Percentiles rank a stretch among this genome's conserved stretches.
These are phyloP conservation scores for Dothideomycetes sp. DNA, from an alignment of 2,329 filamentous ascomycete genomes.

Conservation along the genomic window DNA sequence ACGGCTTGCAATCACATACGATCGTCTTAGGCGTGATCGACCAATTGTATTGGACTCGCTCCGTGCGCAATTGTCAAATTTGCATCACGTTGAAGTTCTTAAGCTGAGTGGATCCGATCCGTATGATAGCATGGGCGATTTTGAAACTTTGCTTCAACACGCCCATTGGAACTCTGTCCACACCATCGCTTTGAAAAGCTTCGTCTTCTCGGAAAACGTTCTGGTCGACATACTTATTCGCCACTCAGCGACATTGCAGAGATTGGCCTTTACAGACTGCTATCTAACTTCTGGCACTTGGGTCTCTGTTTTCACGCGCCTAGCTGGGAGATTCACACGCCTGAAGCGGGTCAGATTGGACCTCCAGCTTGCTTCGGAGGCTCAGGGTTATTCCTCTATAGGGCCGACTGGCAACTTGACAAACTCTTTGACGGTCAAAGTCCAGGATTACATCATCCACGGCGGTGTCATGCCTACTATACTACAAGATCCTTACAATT, in stretches of 20 bases:
- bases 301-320: neutral
- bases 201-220: too few relatives aligned
- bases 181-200: too few relatives aligned
- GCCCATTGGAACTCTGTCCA: too few relatives aligned
- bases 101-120: too few relatives aligned
- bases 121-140: too few relatives aligned
- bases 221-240: neutral
- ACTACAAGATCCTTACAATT: neutral
- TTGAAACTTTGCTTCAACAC: too few relatives aligned
- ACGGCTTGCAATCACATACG: too few relatives aligned
- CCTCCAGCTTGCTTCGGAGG: neutral
- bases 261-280: neutral
- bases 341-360: neutral
- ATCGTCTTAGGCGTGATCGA: too few relatives aligned
- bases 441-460: neutral
- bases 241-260: neutral
- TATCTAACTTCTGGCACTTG: neutral
- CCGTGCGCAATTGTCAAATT: too few relatives aligned
- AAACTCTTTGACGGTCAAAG: neutral
- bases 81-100: too few relatives aligned
- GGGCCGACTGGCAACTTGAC: neutral
- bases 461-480: neutral
- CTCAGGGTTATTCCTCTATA: neutral
- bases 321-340: neutral
- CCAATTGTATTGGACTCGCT: too few relatives aligned